Percentiles rank a stretch among this genome's conserved stretches.
These are phyloP conservation scores for Claviceps sorghi DNA, from an alignment of 2,329 filamentous ascomycete genomes.

Conservation along the genomic window DNA sequence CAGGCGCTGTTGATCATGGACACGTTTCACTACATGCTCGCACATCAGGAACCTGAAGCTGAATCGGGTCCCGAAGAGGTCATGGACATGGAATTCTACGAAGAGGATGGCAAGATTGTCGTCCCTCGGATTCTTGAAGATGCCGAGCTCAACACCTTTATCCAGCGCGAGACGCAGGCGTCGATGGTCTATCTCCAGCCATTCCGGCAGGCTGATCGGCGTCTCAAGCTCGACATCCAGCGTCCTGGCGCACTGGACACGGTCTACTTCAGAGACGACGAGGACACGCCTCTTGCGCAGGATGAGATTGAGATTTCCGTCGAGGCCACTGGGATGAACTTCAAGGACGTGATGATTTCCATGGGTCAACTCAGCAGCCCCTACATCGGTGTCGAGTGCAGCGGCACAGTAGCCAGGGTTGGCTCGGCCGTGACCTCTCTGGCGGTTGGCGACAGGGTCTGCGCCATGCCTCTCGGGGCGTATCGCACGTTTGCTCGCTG, in stretches of 20 bases:
- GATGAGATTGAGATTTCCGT: constrained; percentile 29
- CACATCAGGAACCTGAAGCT: not conserved
- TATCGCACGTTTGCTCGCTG: constrained; percentile 21
- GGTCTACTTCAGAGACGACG: constrained; percentile 25
- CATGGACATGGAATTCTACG: constrained; percentile 17
- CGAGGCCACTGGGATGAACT: constrained; percentile 30
- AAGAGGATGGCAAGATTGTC: constrained; percentile 13
- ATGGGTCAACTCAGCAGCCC: constrained; percentile 22
- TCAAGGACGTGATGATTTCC: constrained; percentile 30
- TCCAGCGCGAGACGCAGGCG: constrained; percentile 14
- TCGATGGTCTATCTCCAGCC: constrained; percentile 16
- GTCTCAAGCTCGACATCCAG: constrained; percentile 24
- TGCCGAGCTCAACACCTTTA: constrained; percentile 12
- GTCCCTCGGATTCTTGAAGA: constrained; percentile 17
- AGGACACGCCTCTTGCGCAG: constrained; percentile 14
- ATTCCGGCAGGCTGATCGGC: constrained; percentile 23
- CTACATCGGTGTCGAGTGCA: constrained; percentile 25
- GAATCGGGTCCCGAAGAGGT: not conserved
- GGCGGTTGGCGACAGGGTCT: constrained; percentile 59
- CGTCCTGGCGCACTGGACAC: constrained; percentile 24
- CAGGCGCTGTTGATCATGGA: not conserved
- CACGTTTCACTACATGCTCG: not conserved
- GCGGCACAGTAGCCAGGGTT: constrained; percentile 28
- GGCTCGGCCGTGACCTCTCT: constrained; percentile 48
- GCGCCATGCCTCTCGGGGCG: constrained; percentile 25